A percentile compares a stretch with the other conserved stretches of the same genome.
Conservation (phyloP, 148 eudicot genomes). For the Beta vulgaris region DNA sequence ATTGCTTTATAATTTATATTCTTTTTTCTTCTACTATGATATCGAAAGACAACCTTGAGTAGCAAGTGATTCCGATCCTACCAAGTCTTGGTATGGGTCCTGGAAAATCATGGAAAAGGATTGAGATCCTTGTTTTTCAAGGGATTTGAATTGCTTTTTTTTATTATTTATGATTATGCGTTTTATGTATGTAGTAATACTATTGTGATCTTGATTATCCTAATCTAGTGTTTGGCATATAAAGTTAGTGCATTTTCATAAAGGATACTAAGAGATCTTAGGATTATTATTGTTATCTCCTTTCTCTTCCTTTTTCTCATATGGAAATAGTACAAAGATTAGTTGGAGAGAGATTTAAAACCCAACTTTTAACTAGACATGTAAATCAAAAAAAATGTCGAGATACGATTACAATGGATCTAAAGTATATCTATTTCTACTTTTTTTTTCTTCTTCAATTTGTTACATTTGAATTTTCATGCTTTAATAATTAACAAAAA, state of each 20-base stretch:
- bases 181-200: background rate
- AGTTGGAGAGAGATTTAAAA: too few relatives aligned
- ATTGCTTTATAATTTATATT: too few relatives aligned
- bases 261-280: background rate
- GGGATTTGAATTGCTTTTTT: background rate
- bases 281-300: background rate
- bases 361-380: too few relatives aligned
- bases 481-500: too few relatives aligned
- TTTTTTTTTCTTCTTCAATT: too few relatives aligned
- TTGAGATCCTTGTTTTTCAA: background rate
- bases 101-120: background rate
- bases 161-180: too few relatives aligned
- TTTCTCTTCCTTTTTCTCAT: too few relatives aligned
- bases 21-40: background rate
- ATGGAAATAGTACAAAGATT: too few relatives aligned
- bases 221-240: background rate
- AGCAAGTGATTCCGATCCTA: constrained; percentile 3
- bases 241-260: background rate
- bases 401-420: too few relatives aligned
- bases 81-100: background rate
- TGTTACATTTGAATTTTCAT: too few relatives aligned
- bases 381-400: too few relatives aligned
- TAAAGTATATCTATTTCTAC: too few relatives aligned
- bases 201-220: background rate
- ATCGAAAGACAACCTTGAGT: constrained; percentile 9